These are phyloP conservation scores for Musa troglodytarum DNA, from an alignment of 176 grass and related monocot species.

Conservation along the genomic window DNA sequence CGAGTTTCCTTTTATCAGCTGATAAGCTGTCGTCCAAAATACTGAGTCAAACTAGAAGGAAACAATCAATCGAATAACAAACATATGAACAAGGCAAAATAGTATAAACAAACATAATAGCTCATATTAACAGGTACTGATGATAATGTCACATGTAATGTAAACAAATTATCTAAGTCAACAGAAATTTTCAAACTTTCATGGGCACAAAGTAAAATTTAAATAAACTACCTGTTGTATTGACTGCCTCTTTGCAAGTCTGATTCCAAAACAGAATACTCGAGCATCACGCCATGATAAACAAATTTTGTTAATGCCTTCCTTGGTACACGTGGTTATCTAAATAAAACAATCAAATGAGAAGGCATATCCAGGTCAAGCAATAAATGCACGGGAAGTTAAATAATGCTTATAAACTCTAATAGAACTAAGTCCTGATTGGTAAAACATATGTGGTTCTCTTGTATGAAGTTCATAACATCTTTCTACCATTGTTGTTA, in stretches of 20 bases:
- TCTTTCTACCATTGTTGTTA: not conserved
- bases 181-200: not conserved
- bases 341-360: slow-evolving; percentile 25
- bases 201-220: not conserved
- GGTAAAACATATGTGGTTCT: not conserved
- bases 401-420: not conserved
- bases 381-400: not conserved
- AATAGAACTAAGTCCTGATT: not conserved
- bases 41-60: no score
- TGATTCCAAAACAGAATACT: slow-evolving; percentile 91
- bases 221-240: slow-evolving; percentile 43
- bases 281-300: slow-evolving; percentile 71
- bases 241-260: slow-evolving; percentile 60
- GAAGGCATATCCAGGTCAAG: not conserved
- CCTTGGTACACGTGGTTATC: slow-evolving; percentile 72
- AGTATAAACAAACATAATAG: no score
- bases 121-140: no score
- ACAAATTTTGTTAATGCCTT: slow-evolving; percentile 84
- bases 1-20: no score
- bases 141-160: not conserved
- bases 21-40: no score
- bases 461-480: not conserved
- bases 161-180: not conserved
- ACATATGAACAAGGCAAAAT: no score
- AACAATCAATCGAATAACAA: no score